Conservation (phyloP, 257 asterid species). For the Datura wrightii region DNA sequence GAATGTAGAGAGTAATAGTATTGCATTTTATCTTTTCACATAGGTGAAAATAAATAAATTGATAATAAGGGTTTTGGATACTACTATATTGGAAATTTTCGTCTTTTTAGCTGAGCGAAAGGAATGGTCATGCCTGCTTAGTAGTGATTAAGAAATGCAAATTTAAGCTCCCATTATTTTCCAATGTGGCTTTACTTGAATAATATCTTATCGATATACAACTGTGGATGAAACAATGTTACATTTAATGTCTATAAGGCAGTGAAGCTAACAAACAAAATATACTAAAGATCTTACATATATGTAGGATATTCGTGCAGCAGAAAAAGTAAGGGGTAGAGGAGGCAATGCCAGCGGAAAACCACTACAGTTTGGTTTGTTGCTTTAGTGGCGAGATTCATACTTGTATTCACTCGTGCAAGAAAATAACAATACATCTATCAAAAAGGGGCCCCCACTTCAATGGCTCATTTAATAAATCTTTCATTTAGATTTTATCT, state of each 20-base stretch:
- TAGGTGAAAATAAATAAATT: not conserved
- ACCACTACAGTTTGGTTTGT: slow-evolving; percentile 20
- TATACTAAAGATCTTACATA: not conserved
- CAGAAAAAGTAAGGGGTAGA: not conserved
- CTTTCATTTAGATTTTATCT: too few relatives aligned
- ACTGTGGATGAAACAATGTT: not conserved
- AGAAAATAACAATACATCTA: slow-evolving; percentile 15
- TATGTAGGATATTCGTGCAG: not conserved
- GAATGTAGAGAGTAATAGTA: not conserved
- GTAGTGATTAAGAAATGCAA: not conserved
- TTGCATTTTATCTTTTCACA: not conserved
- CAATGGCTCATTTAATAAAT: too few relatives aligned
- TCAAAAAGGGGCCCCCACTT: not conserved
- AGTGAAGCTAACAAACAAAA: not conserved
- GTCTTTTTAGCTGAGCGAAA: not conserved
- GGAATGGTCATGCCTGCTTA: not conserved
- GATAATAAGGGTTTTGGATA: not conserved
- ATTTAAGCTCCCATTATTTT: not conserved
- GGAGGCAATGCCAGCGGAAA: slow-evolving; percentile 9
- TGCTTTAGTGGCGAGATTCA: slow-evolving; percentile 21
- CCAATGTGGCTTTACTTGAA: too few relatives aligned
- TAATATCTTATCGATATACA: not conserved
- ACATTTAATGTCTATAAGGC: not conserved
- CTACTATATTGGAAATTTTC: not conserved
- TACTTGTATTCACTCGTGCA: slow-evolving; percentile 3